Percentiles rank a stretch among this genome's conserved stretches.
These are phyloP conservation scores for Coffea canephora DNA, from an alignment of 257 asterid genomes.

Conservation along the genomic window DNA sequence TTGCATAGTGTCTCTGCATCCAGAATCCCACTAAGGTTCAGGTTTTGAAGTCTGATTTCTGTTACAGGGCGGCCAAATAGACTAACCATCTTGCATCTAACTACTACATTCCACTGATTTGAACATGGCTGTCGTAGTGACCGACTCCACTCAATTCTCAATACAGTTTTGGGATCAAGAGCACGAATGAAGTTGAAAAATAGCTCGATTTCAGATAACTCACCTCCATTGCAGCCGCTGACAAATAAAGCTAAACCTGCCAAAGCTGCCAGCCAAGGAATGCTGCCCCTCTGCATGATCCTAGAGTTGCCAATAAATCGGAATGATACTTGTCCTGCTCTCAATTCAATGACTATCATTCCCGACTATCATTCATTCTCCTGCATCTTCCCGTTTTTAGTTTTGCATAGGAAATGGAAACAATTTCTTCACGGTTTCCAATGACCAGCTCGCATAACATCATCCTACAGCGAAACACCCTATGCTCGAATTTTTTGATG, in stretches of 20 bases:
- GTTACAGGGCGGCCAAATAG: background rate
- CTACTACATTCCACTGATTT: slow-evolving; percentile 11
- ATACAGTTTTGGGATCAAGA: slow-evolving; percentile 29
- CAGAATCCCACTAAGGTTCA: slow-evolving; percentile 27
- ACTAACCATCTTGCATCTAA: slow-evolving; percentile 9
- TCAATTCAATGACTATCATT: background rate
- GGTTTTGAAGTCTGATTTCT: slow-evolving; percentile 20
- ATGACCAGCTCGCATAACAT: background rate
- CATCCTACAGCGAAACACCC: background rate
- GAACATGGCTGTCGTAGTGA: slow-evolving; percentile 16
- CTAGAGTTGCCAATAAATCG: background rate
- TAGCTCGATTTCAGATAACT: slow-evolving; percentile 11
- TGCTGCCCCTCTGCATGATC: background rate
- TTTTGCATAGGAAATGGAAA: slow-evolving; percentile 4
- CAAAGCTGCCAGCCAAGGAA: slow-evolving; percentile 3
- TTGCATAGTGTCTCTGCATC: slow-evolving; percentile 26
- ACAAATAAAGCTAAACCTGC: slow-evolving; percentile 12
- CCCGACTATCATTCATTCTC: background rate
- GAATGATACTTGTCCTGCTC: background rate
- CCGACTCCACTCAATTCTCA: slow-evolving; percentile 11
- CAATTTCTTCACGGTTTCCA: slow-evolving; percentile 12
- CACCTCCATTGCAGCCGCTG: slow-evolving; percentile 22
- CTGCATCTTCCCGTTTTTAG: slow-evolving; percentile 10
- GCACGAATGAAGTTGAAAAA: slow-evolving; percentile 23
- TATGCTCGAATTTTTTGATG: too few relatives aligned